Base-by-base conservation (phyloP, 140 eudicot genomes). In the Erigeron philadelphicus region DNA sequence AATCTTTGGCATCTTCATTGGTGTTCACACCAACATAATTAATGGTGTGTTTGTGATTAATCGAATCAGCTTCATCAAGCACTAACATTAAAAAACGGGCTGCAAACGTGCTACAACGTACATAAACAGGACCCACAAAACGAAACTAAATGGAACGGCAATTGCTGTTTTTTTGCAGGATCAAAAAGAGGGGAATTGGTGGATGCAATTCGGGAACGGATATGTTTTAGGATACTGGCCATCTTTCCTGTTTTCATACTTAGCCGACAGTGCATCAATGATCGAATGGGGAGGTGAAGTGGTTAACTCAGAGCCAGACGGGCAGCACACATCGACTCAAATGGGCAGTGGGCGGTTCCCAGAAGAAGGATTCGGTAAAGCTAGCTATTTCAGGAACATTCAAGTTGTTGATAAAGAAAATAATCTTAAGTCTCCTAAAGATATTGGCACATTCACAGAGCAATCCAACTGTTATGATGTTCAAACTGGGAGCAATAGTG, bases 311-410 rank as follows among this genome's bases (percentile, higher is more conserved):
- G 88, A 81, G 66, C 80, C 93, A 0, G 87, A 87, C 60, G 94
- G 95, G 11, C 84, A 82, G 52, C 97, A 90, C 81, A 90, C 97
- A 0, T 63, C 95, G 3, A 90, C 97, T 11, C 95, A 90, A 75
- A 90, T 90, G 95, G 97, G 97, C 49, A 90, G 97, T n/a, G 97
- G 97, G n/a, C 82, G 66, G 63, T 90, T 90, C 78, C 97, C 97
- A 0, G 95, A 90, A 72, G 94, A 90, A 84, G 95, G 97, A 10
- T 90, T 87, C 38, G 90, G 88, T 9, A 91, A 91, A 68, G 77
- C 97, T 2, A 88, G 97, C 79, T 91, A 91, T 66, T 88, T 91
- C 81, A 84, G 90, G 68, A 88, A 91, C 83, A 88, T 91, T 35
- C 96, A 91, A 81, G 95, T 88, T 11, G 96, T 91, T 7, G 97